Evolutionary conservation across 352 stramenopile genomes (phyloP).

Genomic region (Phytopythium oedochilum): DNA sequence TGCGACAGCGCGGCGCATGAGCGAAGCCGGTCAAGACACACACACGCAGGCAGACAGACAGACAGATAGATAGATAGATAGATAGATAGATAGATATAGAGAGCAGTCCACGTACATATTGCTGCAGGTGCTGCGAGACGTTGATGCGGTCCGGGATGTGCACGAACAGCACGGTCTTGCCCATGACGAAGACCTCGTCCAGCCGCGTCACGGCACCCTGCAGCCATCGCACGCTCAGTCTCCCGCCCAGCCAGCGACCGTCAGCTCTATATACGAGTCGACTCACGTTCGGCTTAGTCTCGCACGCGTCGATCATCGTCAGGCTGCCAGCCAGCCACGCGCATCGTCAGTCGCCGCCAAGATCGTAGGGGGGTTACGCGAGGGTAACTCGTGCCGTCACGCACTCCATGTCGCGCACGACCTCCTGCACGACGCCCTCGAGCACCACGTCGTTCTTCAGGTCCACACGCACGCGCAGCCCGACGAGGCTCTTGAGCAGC

Average conservation of each 20-base stretch:
- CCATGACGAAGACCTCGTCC: constrained; percentile 88
- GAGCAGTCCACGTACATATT: constrained; percentile 42
- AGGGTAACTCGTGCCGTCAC: constrained; percentile 10
- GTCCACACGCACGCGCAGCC: constrained; percentile 74
- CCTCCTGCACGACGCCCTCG: constrained; percentile 77
- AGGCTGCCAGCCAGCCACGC: constrained; percentile 28
- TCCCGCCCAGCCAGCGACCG: not conserved
- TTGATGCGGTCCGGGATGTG: constrained; percentile 87
- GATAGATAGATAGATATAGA: not conserved
- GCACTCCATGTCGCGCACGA: constrained; percentile 84
- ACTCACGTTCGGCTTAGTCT: constrained; percentile 67
- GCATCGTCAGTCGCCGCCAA: not conserved
- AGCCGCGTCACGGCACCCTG: constrained; percentile 55
- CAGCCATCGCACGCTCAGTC: not conserved
- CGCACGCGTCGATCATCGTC: constrained; percentile 63
- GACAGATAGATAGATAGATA: not conserved
- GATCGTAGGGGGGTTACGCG: no score
- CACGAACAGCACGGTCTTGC: constrained; percentile 80
- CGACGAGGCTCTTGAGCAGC: constrained; percentile 81
- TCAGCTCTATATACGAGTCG: not conserved
- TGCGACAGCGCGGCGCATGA: constrained; percentile 15
- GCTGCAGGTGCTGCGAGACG: constrained; percentile 67
- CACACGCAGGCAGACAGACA: not conserved
- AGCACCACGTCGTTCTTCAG: constrained; percentile 82
- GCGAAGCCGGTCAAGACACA: no score